Base-by-base conservation (phyloP, 768 basidiomycete species). In the Lepiota venenata region DNA sequence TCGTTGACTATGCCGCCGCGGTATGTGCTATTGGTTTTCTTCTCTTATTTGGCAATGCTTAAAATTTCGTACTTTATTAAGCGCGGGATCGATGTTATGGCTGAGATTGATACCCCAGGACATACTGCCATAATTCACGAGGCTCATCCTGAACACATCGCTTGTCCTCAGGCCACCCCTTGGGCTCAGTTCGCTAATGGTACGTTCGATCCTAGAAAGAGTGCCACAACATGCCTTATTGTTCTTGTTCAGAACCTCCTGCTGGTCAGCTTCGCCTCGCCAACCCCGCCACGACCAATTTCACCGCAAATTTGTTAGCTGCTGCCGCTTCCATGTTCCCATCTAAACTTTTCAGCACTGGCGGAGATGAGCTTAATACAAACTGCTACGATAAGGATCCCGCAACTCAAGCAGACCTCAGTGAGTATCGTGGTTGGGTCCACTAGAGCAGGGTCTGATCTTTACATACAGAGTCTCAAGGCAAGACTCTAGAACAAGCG, bases 191-290 rank as follows among this genome's bases (percentile, higher is more conserved):
- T 81, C 46, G 88, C 88, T 12, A 80, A 75, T 61, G 75, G 75
- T 73, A 54, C 25, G 57, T 41, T 16, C 4, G 16, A 39, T 45
- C 27, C 14, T 15, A 18, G 22, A 5, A 3, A 47, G 9, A n/a
- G 8, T 38, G 4, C 7, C 7, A 39, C 14, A 10, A 38, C 37
- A 41, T n/a, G 39, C 16, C 29, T 40, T 21, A 20, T 32, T 14
- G 21, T 47, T 41, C 4, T 2, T 16, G 15, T 27, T 36, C 51
- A 76, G 87, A 93, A 62, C 92, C 93, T 4, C 92, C 92, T 0
- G 82, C 91, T 0, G 91, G 91, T 6, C 91, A 93, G 66, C 79
- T 93, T 11, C 86, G 88, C 41, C 76, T 93, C 48, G 85, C 86
- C 0, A 76, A 80, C 9, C 64, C 75, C 0, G 74, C 71, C 1